Evolutionary conservation across 2,329 filamentous ascomycete genomes (phyloP), one percentile per base, ranked within the genome.

Genomic region (Aspergillus arachidicola): DNA sequence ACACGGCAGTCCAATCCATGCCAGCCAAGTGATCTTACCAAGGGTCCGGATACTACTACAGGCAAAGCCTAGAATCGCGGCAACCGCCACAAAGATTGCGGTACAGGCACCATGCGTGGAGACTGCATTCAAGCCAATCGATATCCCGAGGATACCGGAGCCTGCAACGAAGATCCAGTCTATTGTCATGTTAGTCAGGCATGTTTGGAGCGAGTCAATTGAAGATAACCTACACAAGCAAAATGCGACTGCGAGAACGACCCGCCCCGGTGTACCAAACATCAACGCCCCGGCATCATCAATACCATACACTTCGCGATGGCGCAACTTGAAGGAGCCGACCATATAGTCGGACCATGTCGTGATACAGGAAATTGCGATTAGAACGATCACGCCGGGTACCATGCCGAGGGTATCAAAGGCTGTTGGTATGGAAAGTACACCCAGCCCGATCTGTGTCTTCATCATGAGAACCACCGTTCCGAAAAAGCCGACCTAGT

Each of bases 231-330:
- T 32, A 63, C 64, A 66, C n/a, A 66, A 54, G 43, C 64, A 72
- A 6, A 76, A 62, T n/a, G 71, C 74, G 34, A 78, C 70, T 16
- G 69, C 69, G 36, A 73, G 69, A 19, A 67, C 67, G 41, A 72
- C 67, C 45, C 65, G 67, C 54, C 85, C 84, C 6, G 83, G 63
- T 1, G 79, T 81, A 3, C 86, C 85, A 60, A 86, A 85, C 23
- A 87, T 76, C 59, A 86, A 81, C 53, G 74, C 75, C 9, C 85
- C 85, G 0, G 84, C 85, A 63, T 87, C 85, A 50, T 85, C 85
- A 75, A 87, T 85, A 56, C 82, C 82, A 68, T 87, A 86, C 1
- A 86, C 84, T 64, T 85, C 78, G 0, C 81, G 81, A 67, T 87
- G 85, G 6, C 77, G 75, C 28, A 85, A 66, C 68, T 87, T 87